Percentiles rank a stretch among this genome's conserved stretches.
phyloP scores from a whole-genome alignment of 2,329 filamentous ascomycete species.

The Alternaria metachromatica region DNA sequence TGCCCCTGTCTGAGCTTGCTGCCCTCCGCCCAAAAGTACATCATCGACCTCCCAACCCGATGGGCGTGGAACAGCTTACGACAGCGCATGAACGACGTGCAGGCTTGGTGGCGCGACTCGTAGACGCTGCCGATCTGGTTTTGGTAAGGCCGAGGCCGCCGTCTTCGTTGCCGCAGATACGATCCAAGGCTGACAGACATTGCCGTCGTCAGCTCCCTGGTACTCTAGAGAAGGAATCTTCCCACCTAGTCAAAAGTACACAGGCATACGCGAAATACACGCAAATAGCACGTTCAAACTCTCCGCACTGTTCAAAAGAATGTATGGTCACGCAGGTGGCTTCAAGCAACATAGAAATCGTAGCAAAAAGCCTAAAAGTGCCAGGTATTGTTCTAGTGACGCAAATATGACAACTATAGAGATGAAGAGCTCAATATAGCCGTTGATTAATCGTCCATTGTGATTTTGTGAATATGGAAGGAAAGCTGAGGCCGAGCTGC shows the following conservation, averaged over 20 bases:
- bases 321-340: conserved; percentile 51
- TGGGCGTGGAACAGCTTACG: neutral
- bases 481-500: conserved; percentile 14
- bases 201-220: neutral
- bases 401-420: conserved; percentile 56
- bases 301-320: neutral
- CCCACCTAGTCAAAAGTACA: neutral
- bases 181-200: neutral
- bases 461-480: conserved; percentile 50
- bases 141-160: neutral
- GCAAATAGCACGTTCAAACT: neutral
- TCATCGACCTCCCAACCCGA: neutral
- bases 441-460: conserved; percentile 56
- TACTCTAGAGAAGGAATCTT: neutral
- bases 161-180: neutral
- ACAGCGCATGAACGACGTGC: neutral
- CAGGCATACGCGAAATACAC: neutral
- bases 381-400: conserved; percentile 47
- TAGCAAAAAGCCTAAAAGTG: conserved; percentile 48
- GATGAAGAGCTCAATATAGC: conserved; percentile 43
- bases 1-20: conserved; percentile 19
- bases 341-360: conserved; percentile 41
- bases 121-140: neutral
- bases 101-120: neutral
- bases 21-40: neutral